Percentiles rank a stretch among this genome's conserved stretches.
phyloP scores from a whole-genome alignment of 108 stramenopile species.

The Poteriospumella lacustris region DNA sequence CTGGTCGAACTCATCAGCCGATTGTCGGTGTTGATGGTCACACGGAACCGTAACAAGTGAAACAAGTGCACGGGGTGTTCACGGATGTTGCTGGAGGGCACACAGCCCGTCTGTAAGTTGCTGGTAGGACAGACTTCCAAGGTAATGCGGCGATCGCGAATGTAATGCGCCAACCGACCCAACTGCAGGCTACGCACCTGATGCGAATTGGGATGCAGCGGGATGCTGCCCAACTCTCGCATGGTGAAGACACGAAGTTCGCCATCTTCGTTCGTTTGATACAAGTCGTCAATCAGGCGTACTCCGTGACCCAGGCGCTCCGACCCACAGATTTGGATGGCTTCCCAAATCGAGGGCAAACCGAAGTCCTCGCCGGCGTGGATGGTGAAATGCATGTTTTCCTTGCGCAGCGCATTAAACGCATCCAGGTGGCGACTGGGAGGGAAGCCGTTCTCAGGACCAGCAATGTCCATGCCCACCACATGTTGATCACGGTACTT shows the following conservation, averaged over 20 bases:
- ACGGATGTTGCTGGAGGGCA: not conserved
- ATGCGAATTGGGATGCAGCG: not conserved
- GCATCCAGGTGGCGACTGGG: not conserved
- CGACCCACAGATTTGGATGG: not conserved
- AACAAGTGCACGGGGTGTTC: not conserved
- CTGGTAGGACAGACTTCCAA: constrained; percentile 13
- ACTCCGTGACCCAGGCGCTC: constrained; percentile 8
- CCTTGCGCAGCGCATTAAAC: not conserved
- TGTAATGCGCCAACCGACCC: not conserved
- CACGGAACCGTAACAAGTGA: not conserved
- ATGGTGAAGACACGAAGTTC: not conserved
- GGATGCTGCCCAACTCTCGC: not conserved
- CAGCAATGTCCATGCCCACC: not conserved
- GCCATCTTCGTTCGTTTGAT: not conserved
- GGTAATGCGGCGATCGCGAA: not conserved
- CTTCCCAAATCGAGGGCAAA: not conserved
- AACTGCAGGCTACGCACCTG: not conserved
- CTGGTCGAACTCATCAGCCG: not conserved
- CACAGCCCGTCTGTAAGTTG: constrained; percentile 7
- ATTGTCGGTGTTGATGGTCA: constrained; percentile 21
- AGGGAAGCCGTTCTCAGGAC: not conserved
- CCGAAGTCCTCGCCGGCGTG: constrained; percentile 17
- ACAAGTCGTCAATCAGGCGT: not conserved
- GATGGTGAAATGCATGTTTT: not conserved
- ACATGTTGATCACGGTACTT: not conserved